Conservation (phyloP, 352 stramenopile species). For the Phytophthora litchii region DNA sequence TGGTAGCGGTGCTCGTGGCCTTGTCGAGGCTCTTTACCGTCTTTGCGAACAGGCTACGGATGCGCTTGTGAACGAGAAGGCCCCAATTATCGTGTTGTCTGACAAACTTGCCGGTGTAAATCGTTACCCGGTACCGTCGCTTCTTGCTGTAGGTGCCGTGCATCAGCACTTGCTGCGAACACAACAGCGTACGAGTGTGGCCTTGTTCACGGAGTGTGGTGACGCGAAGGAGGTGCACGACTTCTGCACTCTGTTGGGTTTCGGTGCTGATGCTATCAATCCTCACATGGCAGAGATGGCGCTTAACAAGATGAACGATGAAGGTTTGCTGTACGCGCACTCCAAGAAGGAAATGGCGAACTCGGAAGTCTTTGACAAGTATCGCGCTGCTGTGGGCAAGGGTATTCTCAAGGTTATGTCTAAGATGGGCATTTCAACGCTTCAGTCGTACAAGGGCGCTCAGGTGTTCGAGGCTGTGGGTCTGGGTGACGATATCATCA, state of each 20-base stretch:
- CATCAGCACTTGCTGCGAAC: constrained; percentile 96
- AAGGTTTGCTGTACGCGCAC: constrained; percentile 85
- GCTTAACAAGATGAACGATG: constrained; percentile 95
- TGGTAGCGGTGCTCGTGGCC: constrained; percentile 60
- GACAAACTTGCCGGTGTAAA: constrained; percentile 89
- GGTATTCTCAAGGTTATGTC: constrained; percentile 85
- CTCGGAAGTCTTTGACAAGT: constrained; percentile 70
- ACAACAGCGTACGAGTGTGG: constrained; percentile 89
- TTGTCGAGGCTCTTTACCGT: constrained; percentile 88
- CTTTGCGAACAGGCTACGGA: constrained; percentile 94
- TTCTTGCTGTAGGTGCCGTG: constrained; percentile 94
- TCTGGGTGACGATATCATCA: constrained; percentile 92
- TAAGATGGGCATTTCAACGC: constrained; percentile 97
- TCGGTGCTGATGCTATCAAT: constrained; percentile 95
- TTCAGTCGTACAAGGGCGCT: constrained; percentile 95
- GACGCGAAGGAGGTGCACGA: constrained; percentile 97
- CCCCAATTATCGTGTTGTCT: constrained; percentile 91
- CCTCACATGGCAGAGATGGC: constrained; percentile 96
- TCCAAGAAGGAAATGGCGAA: constrained; percentile 58
- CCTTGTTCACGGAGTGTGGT: constrained; percentile 94
- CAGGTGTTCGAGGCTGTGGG: constrained; percentile 97
- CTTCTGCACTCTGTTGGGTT: constrained; percentile 94
- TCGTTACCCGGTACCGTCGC: constrained; percentile 93
- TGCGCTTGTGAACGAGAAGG: constrained; percentile 83
- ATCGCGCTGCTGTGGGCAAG: constrained; percentile 69